Percentiles rank a stretch among this genome's conserved stretches.
Evolutionary conservation across 2,329 filamentous ascomycete genomes (phyloP).

Genomic region (Exophiala sp.): DNA sequence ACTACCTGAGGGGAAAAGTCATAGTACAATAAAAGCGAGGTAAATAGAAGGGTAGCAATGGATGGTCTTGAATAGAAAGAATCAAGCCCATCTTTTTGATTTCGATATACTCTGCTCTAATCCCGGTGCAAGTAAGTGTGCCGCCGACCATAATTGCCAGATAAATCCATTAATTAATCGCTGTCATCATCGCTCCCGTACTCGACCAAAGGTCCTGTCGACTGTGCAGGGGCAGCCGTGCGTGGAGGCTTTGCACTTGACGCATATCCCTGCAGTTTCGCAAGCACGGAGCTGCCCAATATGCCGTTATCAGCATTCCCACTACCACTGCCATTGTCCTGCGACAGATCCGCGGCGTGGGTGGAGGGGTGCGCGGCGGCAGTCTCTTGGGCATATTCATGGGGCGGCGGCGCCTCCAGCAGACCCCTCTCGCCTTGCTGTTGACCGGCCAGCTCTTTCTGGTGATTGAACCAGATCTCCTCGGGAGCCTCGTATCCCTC

Average conservation of each 20-base stretch:
- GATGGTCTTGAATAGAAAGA: no score
- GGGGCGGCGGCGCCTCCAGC: constrained; percentile 38
- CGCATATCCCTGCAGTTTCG: constrained; percentile 59
- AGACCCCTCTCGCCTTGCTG: constrained; percentile 45
- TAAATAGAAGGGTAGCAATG: no score
- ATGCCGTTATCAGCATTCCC: constrained; percentile 56
- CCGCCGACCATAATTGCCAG: no score
- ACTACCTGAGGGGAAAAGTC: no score
- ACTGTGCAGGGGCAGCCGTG: constrained; percentile 48
- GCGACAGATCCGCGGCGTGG: background rate
- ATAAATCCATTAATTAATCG: constrained; percentile 38
- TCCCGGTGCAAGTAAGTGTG: no score
- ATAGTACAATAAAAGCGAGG: no score
- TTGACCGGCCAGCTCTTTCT: constrained; percentile 60
- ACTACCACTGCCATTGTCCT: constrained; percentile 8
- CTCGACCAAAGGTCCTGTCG: constrained; percentile 69
- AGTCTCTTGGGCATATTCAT: constrained; percentile 34
- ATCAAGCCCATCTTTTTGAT: no score
- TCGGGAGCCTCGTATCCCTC: constrained; percentile 92
- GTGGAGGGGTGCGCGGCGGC: constrained; percentile 19
- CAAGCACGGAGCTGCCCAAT: constrained; percentile 74
- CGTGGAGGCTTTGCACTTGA: constrained; percentile 41
- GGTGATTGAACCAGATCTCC: constrained; percentile 83
- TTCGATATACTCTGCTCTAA: no score
- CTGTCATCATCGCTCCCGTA: constrained; percentile 89